Conservation (phyloP, 1,284 basidiomycete species). For the Papiliotrema terrestris region DNA sequence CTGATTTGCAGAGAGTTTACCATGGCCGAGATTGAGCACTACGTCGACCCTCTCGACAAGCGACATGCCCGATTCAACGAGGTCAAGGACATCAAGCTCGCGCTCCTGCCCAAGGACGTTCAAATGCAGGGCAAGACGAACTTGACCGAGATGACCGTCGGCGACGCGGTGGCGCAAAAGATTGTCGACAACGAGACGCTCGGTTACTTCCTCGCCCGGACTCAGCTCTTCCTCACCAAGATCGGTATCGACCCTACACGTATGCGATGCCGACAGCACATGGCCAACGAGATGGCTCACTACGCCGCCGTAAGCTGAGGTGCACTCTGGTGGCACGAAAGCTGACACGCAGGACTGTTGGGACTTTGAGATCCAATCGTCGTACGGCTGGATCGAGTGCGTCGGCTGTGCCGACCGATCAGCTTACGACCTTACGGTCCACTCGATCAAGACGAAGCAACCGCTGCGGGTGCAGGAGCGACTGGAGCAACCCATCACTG, state of each 20-base stretch:
- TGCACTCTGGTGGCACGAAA: not conserved
- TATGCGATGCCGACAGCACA: slow-evolving; percentile 93
- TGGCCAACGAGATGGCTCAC: slow-evolving; percentile 98
- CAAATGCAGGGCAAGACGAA: slow-evolving; percentile 74
- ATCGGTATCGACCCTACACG: slow-evolving; percentile 87
- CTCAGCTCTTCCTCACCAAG: slow-evolving; percentile 83
- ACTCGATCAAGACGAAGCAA: slow-evolving; percentile 57
- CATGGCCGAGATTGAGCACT: slow-evolving; percentile 99
- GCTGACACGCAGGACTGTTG: slow-evolving; percentile 69
- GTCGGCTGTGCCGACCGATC: slow-evolving; percentile 99
- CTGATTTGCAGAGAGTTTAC: slow-evolving; percentile 75
- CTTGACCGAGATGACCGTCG: slow-evolving; percentile 67
- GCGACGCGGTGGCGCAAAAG: slow-evolving; percentile 81
- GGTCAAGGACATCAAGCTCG: slow-evolving; percentile 69
- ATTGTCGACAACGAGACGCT: slow-evolving; percentile 96
- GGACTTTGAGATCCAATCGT: slow-evolving; percentile 97
- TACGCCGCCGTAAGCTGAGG: slow-evolving; percentile 65
- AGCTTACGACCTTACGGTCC: slow-evolving; percentile 80
- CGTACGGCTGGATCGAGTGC: slow-evolving; percentile 97
- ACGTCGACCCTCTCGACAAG: slow-evolving; percentile 93
- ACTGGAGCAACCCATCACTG: slow-evolving; percentile 72
- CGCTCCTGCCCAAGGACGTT: slow-evolving; percentile 76
- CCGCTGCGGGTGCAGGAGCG: slow-evolving; percentile 77
- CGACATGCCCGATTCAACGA: slow-evolving; percentile 78
- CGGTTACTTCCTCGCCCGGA: slow-evolving; percentile 94